Percentiles rank a stretch among this genome's conserved stretches.
phyloP scores from a whole-genome alignment of 768 basidiomycete genomes.

The Gyrodon lividus region DNA sequence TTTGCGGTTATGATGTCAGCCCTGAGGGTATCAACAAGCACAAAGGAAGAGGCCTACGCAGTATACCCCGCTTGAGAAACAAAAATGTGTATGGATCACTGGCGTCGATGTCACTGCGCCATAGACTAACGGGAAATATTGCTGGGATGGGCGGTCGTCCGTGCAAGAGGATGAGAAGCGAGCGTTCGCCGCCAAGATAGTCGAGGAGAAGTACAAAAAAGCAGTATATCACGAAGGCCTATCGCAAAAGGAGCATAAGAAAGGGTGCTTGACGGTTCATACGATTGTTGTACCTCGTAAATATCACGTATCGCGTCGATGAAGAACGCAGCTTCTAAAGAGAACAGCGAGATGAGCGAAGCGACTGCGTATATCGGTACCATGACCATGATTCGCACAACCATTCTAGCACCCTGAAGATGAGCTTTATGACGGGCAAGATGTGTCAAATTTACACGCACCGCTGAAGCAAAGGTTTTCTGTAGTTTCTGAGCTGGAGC shows the following conservation, averaged over 20 bases:
- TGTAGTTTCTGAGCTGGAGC: conserved; percentile 83
- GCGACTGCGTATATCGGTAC: conserved; percentile 90
- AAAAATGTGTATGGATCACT: conserved; percentile 95
- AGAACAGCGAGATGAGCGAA: conserved; percentile 90
- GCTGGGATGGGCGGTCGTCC: conserved; percentile 87
- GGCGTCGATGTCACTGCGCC: conserved; percentile 83
- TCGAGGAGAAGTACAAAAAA: conserved; percentile 82
- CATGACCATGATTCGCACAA: conserved; percentile 96
- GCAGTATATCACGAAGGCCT: conserved; percentile 95
- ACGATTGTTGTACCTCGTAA: conserved; percentile 71
- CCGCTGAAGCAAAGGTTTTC: conserved; percentile 80
- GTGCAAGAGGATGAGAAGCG: conserved; percentile 87
- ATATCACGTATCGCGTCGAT: conserved; percentile 94
- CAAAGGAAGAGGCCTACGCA: conserved; percentile 54
- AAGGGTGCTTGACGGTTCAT: not conserved
- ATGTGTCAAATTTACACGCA: conserved; percentile 25
- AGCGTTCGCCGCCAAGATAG: conserved; percentile 91
- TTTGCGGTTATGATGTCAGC: conserved; percentile 1
- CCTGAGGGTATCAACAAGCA: not conserved
- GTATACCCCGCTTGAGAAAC: conserved; percentile 90
- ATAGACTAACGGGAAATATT: conserved; percentile 82
- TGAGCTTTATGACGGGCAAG: conserved; percentile 5
- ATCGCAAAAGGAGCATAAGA: not conserved
- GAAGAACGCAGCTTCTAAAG: conserved; percentile 91
- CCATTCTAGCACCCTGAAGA: conserved; percentile 54